Evolutionary conservation across 2,329 filamentous ascomycete genomes (phyloP).

Genomic region (Xylariaceae sp.): DNA sequence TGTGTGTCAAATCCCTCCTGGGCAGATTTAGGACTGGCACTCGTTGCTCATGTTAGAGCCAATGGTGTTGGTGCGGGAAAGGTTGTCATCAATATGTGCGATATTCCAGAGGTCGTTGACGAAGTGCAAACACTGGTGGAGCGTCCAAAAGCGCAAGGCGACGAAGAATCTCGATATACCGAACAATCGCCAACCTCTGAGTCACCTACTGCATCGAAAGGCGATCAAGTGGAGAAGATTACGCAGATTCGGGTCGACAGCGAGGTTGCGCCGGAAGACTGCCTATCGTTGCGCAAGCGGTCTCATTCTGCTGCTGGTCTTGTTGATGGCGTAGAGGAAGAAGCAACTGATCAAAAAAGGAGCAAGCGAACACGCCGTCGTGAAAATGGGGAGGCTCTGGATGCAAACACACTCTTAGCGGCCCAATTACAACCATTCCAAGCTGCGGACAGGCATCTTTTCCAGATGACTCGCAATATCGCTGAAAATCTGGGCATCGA

Average conservation of each 20-base stretch:
- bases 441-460: constrained; percentile 51
- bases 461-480: constrained; percentile 50
- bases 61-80: constrained; percentile 34
- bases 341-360: constrained; percentile 53
- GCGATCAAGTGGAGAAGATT: constrained; percentile 37
- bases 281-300: constrained; percentile 47
- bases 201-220: constrained; percentile 24
- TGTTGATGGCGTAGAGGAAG: constrained; percentile 51
- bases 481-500: constrained; percentile 51
- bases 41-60: constrained; percentile 35
- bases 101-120: constrained; percentile 31
- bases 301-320: constrained; percentile 59
- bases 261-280: constrained; percentile 31
- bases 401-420: constrained; percentile 48
- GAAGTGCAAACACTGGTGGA: constrained; percentile 26
- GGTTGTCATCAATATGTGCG: constrained; percentile 36
- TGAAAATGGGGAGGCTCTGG: constrained; percentile 49
- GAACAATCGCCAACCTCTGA: constrained; percentile 8
- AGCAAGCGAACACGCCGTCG: constrained; percentile 61
- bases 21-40: constrained; percentile 39
- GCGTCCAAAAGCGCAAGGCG: constrained; percentile 19
- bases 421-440: constrained; percentile 53
- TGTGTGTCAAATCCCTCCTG: constrained; percentile 35
- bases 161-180: constrained; percentile 11
- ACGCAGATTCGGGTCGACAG: constrained; percentile 31